Evolutionary conservation across 768 basidiomycete species (phyloP).

Genomic region (Phylloporus sp.): DNA sequence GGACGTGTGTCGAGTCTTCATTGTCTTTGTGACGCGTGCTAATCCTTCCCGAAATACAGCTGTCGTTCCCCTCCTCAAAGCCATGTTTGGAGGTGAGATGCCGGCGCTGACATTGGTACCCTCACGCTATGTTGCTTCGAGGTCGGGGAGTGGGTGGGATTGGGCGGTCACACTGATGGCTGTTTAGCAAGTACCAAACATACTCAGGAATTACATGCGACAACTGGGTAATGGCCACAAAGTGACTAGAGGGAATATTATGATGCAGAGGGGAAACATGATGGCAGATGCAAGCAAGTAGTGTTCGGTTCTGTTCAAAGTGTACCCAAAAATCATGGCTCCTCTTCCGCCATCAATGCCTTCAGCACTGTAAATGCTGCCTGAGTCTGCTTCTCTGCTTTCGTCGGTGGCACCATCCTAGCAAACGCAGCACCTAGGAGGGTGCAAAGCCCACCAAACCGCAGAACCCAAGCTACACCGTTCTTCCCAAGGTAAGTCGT

Average conservation of each 20-base stretch:
- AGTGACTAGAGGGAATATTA: constrained; percentile 4
- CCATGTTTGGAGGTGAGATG: constrained; percentile 20
- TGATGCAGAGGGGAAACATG: neutral
- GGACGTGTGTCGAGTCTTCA: constrained; percentile 14
- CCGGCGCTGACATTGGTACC: constrained; percentile 28
- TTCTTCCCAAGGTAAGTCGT: constrained; percentile 73
- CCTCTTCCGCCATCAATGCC: constrained; percentile 58
- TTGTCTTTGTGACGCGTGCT: neutral
- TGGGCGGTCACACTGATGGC: constrained; percentile 28
- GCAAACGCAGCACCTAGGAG: constrained; percentile 73
- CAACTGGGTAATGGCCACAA: neutral
- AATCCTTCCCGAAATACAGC: constrained; percentile 9
- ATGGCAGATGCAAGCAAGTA: constrained; percentile 16
- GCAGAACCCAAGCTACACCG: constrained; percentile 90
- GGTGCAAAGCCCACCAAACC: constrained; percentile 87
- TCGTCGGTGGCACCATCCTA: constrained; percentile 81
- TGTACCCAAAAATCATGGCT: constrained; percentile 32
- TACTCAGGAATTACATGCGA: neutral
- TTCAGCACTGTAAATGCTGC: constrained; percentile 76
- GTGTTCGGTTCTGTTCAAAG: neutral
- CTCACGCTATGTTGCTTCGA: constrained; percentile 17
- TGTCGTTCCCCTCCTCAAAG: constrained; percentile 15
- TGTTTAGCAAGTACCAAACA: constrained; percentile 10
- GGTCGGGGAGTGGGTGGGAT: constrained; percentile 22
- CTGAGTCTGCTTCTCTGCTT: constrained; percentile 87